These are phyloP conservation scores for Amylocystis lapponica DNA, from an alignment of 768 basidiomycete species.

Conservation along the genomic window DNA sequence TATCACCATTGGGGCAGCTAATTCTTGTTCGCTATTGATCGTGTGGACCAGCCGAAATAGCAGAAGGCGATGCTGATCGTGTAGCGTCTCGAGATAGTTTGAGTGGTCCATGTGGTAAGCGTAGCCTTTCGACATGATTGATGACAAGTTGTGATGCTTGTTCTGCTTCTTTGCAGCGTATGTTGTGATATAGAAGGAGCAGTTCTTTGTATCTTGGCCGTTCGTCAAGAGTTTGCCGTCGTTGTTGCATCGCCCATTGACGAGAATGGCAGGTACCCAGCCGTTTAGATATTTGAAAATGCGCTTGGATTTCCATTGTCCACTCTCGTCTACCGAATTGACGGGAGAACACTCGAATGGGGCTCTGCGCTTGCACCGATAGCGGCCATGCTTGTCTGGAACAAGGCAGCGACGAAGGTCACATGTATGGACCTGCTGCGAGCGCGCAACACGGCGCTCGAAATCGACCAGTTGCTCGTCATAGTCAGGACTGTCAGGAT, in stretches of 20 bases:
- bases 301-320: constrained; percentile 14
- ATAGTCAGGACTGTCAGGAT: constrained; percentile 26
- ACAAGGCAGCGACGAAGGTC: constrained; percentile 6
- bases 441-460: constrained; percentile 14
- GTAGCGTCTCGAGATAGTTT: constrained; percentile 14
- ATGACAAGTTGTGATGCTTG: constrained; percentile 29
- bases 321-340: constrained; percentile 10
- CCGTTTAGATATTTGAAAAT: constrained; percentile 15
- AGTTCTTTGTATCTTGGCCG: constrained; percentile 26
- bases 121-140: constrained; percentile 26
- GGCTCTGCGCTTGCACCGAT: constrained; percentile 19
- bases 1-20: constrained; percentile 32
- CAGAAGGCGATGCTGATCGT: constrained; percentile 23
- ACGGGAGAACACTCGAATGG: constrained; percentile 12
- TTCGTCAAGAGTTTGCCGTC: constrained; percentile 36
- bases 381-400: constrained; percentile 3
- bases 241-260: constrained; percentile 31
- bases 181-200: constrained; percentile 29
- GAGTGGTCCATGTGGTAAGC: constrained; percentile 21
- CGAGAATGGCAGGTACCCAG: constrained; percentile 21
- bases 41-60: constrained; percentile 27
- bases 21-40: constrained; percentile 33
- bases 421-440: constrained; percentile 20
- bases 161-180: constrained; percentile 35
- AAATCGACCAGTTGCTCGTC: neutral